Base-by-base conservation (phyloP, 805 yeast species). In the Hanseniaspora meyeri region DNA sequence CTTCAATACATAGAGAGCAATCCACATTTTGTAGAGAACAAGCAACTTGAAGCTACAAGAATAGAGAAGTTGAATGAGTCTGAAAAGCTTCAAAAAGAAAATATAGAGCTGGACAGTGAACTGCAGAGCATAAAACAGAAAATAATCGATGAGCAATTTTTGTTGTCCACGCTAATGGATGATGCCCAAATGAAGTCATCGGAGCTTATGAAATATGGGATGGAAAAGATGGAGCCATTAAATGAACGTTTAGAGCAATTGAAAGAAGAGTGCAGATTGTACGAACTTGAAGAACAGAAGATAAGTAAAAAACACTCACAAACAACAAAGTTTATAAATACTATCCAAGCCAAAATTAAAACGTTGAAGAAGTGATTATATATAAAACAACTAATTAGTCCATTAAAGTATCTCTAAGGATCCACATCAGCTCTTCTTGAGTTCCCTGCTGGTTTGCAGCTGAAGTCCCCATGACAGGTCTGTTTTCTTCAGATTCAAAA, bases 351-450 rank as follows among this genome's bases (percentile, higher is more conserved):
- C 16, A 37, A 46, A 34, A 56, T 51, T 14, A 43, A 51, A 7
- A 12, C 36, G 1, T 31, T 47, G n/a, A 51, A 39, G 31, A 9
- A 39, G n/a, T 16, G 19, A 20, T 12, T 31, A 24, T 34, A 42
- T 14, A 42, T 24, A 27, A 12, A 40, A 8, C 17, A 32, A 43
- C 20, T 17, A 36, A 29, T 52, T 64, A 66, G 49, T 67, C 66
- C 12, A 77, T 70, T n/a, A 81, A 68, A 53, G 85, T 75, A 62
- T 83, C 90, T 67, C 80, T 82, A 39, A 85, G 74, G 54, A 85
- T 70, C 86, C 87, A 80, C 61, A 81, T 79, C 60, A 85, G 70
- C 64, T 85, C 95, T 56, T 83, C 85, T 38, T 79, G 77, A 0
- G 82, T 74, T 6, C 86, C 86, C 48, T 76, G 68, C 62, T 78